phyloP scores from a whole-genome alignment of 768 basidiomycete genomes.

The Mycena crocata region DNA sequence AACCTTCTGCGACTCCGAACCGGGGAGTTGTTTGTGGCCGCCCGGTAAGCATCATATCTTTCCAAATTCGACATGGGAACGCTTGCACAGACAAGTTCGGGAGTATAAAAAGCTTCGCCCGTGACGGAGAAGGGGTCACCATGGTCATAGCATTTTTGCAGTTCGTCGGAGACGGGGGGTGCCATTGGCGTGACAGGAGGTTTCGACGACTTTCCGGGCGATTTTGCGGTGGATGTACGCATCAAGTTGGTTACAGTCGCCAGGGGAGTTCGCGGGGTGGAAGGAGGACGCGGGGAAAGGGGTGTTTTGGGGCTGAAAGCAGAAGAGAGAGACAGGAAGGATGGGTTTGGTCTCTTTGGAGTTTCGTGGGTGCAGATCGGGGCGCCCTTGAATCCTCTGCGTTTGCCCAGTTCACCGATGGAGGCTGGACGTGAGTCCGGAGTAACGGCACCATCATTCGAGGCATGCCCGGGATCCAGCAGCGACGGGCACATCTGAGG shows the following conservation, averaged over 20 bases:
- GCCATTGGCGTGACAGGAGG: slow-evolving; percentile 5
- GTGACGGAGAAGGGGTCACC: slow-evolving; percentile 24
- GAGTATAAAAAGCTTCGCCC: slow-evolving; percentile 21
- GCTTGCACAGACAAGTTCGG: slow-evolving; percentile 19
- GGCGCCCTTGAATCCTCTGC: slow-evolving; percentile 48
- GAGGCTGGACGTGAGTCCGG: slow-evolving; percentile 6
- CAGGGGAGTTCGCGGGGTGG: slow-evolving; percentile 37
- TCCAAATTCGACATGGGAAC: slow-evolving; percentile 19
- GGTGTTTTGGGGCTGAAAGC: slow-evolving; percentile 35
- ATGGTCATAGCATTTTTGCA: slow-evolving; percentile 26
- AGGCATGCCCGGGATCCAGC: slow-evolving; percentile 6
- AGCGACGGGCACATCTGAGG: slow-evolving; percentile 10
- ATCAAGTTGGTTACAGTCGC: slow-evolving; percentile 39
- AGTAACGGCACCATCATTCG: not conserved
- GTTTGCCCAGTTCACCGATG: slow-evolving; percentile 42
- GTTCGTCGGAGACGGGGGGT: slow-evolving; percentile 16
- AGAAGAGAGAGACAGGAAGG: slow-evolving; percentile 37
- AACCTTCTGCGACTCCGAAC: slow-evolving; percentile 21
- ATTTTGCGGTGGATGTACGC: slow-evolving; percentile 36
- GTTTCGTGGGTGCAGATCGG: slow-evolving; percentile 36
- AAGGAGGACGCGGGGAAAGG: slow-evolving; percentile 29
- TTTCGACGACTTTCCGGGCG: slow-evolving; percentile 28
- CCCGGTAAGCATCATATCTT: slow-evolving; percentile 8
- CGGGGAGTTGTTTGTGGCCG: not conserved
- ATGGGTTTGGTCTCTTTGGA: slow-evolving; percentile 26